A percentile compares a stretch with the other conserved stretches of the same genome.
Conservation (phyloP, 2,329 filamentous ascomycete species). For the Aurifilum marmelostoma region DNA sequence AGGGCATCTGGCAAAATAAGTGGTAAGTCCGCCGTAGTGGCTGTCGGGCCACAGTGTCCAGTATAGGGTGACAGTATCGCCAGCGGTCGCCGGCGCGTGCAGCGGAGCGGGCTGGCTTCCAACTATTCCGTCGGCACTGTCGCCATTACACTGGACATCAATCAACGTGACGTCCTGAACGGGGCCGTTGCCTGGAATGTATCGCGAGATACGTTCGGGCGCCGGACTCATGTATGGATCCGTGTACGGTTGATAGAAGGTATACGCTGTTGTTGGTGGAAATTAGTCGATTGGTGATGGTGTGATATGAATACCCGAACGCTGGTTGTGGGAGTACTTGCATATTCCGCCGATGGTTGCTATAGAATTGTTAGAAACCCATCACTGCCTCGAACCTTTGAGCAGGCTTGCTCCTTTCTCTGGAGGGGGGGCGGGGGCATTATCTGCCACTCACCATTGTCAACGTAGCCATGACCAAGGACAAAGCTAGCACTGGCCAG, state of each 20-base stretch:
- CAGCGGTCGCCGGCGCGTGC: constrained; percentile 56
- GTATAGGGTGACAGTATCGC: constrained; percentile 54
- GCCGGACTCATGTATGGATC: constrained; percentile 25
- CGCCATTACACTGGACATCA: constrained; percentile 61
- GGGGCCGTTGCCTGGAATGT: constrained; percentile 5
- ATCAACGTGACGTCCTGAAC: constrained; percentile 31
- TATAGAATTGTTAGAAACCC: not conserved
- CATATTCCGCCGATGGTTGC: constrained; percentile 7
- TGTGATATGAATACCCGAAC: not conserved
- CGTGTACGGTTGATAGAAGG: not conserved
- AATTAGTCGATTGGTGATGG: not conserved
- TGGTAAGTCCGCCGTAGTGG: constrained; percentile 58
- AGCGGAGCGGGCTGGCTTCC: constrained; percentile 57
- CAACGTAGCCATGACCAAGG: constrained; percentile 14
- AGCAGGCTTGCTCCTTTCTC: no score
- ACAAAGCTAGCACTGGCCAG: constrained; percentile 6
- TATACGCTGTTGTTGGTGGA: not conserved
- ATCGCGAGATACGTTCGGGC: constrained; percentile 11
- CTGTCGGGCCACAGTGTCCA: constrained; percentile 58
- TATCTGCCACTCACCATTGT: not conserved
- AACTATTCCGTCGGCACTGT: constrained; percentile 49
- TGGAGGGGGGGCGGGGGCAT: no score
- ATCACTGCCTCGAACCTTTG: not conserved
- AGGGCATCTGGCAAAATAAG: constrained; percentile 64
- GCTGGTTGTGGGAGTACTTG: not conserved